These are phyloP conservation scores for Fusarium sp. DNA, from an alignment of 2,329 filamentous ascomycete species.

Conservation along the genomic window DNA sequence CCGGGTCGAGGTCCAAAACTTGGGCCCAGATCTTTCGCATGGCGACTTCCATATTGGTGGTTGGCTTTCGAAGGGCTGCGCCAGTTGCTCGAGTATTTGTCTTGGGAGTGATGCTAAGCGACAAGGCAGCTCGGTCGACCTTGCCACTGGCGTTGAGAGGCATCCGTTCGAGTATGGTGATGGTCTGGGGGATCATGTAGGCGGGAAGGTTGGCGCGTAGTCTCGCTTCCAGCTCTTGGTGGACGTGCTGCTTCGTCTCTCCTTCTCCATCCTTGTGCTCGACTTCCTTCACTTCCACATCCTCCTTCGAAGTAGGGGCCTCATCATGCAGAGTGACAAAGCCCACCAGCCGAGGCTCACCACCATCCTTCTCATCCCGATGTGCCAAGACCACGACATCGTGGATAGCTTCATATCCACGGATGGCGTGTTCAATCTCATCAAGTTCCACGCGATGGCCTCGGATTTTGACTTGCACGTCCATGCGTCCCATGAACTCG, in stretches of 20 bases:
- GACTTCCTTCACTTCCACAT: not conserved
- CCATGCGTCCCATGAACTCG: slow-evolving; percentile 46
- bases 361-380: slow-evolving; percentile 24
- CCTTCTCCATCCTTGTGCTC: not conserved
- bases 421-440: slow-evolving; percentile 39
- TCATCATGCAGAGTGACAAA: not conserved
- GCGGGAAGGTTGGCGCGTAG: not conserved
- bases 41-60: not conserved
- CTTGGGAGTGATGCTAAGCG: not conserved
- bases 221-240: not conserved
- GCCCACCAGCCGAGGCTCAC: slow-evolving; percentile 17
- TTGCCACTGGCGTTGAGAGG: slow-evolving; percentile 17
- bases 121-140: slow-evolving; percentile 7
- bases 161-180: slow-evolving; percentile 1
- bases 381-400: slow-evolving; percentile 34
- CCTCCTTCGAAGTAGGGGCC: not conserved
- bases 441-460: slow-evolving; percentile 41
- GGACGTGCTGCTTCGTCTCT: not conserved
- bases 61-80: not conserved
- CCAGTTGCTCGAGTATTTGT: not conserved
- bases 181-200: slow-evolving; percentile 12
- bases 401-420: slow-evolving; percentile 18
- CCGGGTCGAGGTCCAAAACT: slow-evolving; percentile 48
- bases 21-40: slow-evolving; percentile 53
- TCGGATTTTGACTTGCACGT: slow-evolving; percentile 46